Percentiles rank a stretch among this genome's conserved stretches.
phyloP scores from a whole-genome alignment of 441 rosid species.

The Rhodomyrtus psidioides region DNA sequence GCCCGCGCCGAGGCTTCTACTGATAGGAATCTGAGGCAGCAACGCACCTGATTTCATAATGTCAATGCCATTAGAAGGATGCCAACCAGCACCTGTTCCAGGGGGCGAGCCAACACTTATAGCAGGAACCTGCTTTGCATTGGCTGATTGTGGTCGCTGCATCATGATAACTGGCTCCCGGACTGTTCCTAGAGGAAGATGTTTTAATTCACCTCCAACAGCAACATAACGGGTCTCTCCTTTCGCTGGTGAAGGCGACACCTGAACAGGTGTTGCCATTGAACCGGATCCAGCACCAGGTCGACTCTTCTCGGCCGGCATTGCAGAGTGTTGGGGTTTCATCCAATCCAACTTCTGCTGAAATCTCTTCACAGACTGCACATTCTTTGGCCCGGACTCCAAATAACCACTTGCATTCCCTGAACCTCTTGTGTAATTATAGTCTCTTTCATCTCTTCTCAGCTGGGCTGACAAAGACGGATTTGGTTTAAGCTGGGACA shows the following conservation, averaged over 20 bases:
- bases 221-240: slow-evolving; percentile 37
- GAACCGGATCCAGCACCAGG: slow-evolving; percentile 37
- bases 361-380: slow-evolving; percentile 51
- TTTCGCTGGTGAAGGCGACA: slow-evolving; percentile 40
- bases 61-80: slow-evolving; percentile 38
- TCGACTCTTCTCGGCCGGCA: slow-evolving; percentile 55
- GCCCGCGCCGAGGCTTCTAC: slow-evolving; percentile 35
- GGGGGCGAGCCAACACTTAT: slow-evolving; percentile 47
- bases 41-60: slow-evolving; percentile 51
- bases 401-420: slow-evolving; percentile 19
- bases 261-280: slow-evolving; percentile 51
- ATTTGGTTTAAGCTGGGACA: slow-evolving; percentile 29
- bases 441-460: slow-evolving; percentile 59
- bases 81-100: slow-evolving; percentile 42
- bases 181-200: slow-evolving; percentile 30
- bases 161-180: slow-evolving; percentile 63
- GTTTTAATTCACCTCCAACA: slow-evolving; percentile 48
- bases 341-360: slow-evolving; percentile 59
- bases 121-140: slow-evolving; percentile 37
- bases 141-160: slow-evolving; percentile 66
- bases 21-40: slow-evolving; percentile 35
- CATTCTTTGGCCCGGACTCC: slow-evolving; percentile 34
- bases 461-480: slow-evolving; percentile 28
- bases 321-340: slow-evolving; percentile 47
- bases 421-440: slow-evolving; percentile 45